These are phyloP conservation scores for Eutrema japonicum DNA, from an alignment of 345 rosid genomes.

Conservation along the genomic window DNA sequence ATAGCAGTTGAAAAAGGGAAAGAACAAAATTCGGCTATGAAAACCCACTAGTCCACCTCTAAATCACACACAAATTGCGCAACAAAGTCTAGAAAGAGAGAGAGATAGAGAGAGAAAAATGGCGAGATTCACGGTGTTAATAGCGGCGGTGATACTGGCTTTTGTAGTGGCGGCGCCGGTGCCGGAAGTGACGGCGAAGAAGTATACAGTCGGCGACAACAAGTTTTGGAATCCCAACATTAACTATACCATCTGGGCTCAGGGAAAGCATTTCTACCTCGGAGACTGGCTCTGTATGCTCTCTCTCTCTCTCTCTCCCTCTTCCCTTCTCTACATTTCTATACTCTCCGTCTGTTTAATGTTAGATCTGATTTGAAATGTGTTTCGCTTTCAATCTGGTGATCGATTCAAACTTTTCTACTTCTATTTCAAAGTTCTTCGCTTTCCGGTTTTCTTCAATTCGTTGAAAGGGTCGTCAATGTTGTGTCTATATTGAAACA, in stretches of 20 bases:
- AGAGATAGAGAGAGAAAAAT: constrained; percentile 16
- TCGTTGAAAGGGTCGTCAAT: not conserved
- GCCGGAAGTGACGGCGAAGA: constrained; percentile 63
- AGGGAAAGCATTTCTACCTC: constrained; percentile 76
- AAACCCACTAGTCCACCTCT: constrained; percentile 31
- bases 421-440: constrained; percentile 8
- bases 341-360: constrained; percentile 8
- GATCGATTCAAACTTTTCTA: not conserved
- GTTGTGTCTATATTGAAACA: not conserved
- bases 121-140: constrained; percentile 42
- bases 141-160: constrained; percentile 48
- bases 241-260: constrained; percentile 84
- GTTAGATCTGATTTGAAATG: constrained; percentile 31
- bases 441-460: constrained; percentile 10
- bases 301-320: constrained; percentile 25
- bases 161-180: constrained; percentile 47
- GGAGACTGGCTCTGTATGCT: constrained; percentile 95
- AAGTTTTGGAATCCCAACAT: constrained; percentile 71
- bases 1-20: not conserved
- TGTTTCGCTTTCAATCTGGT: not conserved
- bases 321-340: not conserved
- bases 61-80: constrained; percentile 41
- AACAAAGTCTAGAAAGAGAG: constrained; percentile 1
- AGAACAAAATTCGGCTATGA: constrained; percentile 7
- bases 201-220: constrained; percentile 66